Evolutionary conservation across 192 early-diverging fungal genomes (phyloP), one percentile per base, ranked within the genome.

Genomic region (Coemansia sp.): DNA sequence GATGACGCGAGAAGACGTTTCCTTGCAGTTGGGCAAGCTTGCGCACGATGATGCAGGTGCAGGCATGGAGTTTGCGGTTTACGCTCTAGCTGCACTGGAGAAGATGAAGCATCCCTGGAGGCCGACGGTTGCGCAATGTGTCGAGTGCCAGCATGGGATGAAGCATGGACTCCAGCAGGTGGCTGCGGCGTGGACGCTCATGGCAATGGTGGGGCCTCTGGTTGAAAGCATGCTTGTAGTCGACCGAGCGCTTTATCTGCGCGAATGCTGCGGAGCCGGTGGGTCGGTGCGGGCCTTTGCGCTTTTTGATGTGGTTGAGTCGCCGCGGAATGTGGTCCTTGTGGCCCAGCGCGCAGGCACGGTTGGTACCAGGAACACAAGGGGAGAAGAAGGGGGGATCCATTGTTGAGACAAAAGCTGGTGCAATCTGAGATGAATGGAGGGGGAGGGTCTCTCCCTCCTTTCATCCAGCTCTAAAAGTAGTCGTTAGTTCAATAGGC

Each of bases 181-280:
- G 60, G 89, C 90, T 3, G 84, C 88, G 14, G 85, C 89, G 22
- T 96, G 94, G 93, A 92, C 93, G 38, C 73, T 96, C 40, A 72
- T 90, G 40, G 84, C 89, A 0, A 71, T 96, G 73, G 66, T 93
- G 11, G 89, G 87, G 2, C 87, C 88, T 52, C 73, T 87, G 5
- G 81, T 93, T 41, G 94, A 96, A 65, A 86, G 87, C 48, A 76
- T 94, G 69, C 84, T 96, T 40, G 66, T 95, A 14, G 69, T 90
- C 4, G 94, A 96, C 67, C 88, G 92, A 5, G 91, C 83, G 32
- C 61, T 89, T 32, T 89, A 83, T 57, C 61, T 94, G 61, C 57
- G 74, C 29, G 89, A 89, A 56, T 76, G 78, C 32, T 79, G 76
- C 48, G 60, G 62, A 4, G 19, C 53, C 5, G 70, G 33, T 4